Conservation (phyloP, 1,284 basidiomycete species). For the Cronartium quercuum region DNA sequence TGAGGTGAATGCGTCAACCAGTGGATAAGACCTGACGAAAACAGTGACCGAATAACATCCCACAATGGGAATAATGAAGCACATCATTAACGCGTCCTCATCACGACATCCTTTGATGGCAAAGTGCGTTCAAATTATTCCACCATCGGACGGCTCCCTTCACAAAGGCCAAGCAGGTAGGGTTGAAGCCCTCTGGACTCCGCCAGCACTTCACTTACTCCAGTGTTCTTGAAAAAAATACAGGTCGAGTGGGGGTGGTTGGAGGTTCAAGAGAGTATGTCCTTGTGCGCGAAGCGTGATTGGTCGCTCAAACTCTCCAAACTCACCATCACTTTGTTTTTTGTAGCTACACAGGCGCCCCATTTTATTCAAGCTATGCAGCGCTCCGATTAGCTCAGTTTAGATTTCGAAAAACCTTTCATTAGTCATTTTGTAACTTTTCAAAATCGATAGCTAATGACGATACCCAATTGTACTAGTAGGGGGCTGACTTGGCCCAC, state of each 20-base stretch:
- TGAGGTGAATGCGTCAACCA: no score
- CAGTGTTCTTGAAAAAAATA: background rate
- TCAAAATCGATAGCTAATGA: constrained; percentile 44
- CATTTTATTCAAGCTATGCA: constrained; percentile 85
- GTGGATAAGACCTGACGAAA: no score
- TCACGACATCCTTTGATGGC: no score
- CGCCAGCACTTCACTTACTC: background rate
- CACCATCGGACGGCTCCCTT: constrained; percentile 71
- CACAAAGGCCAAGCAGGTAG: constrained; percentile 93
- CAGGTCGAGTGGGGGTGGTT: constrained; percentile 80
- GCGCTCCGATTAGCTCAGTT: constrained; percentile 66
- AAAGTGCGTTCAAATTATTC: constrained; percentile 56
- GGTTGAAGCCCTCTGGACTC: constrained; percentile 40
- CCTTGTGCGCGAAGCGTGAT: background rate
- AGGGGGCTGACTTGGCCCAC: constrained; percentile 91
- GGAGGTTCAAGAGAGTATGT: constrained; percentile 81
- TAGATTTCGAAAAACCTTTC: constrained; percentile 42
- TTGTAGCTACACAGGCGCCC: constrained; percentile 78
- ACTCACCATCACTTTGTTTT: no score
- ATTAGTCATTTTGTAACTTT: background rate
- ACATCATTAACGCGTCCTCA: no score
- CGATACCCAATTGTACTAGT: constrained; percentile 21
- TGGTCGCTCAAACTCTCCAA: no score
- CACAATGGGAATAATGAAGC: no score
- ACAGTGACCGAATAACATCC: no score